A percentile compares a stretch with the other conserved stretches of the same genome.
phyloP scores from a whole-genome alignment of 345 rosid genomes.

The Capsella bursapastoris region DNA sequence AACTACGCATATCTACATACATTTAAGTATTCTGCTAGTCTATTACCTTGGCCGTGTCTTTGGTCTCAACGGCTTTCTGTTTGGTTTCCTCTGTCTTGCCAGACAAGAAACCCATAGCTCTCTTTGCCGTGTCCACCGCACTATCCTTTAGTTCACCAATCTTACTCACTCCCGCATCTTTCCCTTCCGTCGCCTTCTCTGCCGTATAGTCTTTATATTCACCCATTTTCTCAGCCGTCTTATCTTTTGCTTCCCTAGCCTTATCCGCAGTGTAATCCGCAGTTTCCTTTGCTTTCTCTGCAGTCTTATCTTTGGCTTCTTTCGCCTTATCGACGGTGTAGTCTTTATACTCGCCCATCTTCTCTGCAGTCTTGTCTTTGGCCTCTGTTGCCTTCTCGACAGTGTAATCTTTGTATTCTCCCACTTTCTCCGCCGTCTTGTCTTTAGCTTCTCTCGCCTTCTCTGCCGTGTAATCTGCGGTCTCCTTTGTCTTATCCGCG shows the following conservation, averaged over 20 bases:
- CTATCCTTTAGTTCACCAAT: constrained; percentile 53
- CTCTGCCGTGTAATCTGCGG: constrained; percentile 45
- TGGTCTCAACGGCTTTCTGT: constrained; percentile 55
- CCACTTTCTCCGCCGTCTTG: not conserved
- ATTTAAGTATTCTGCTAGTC: not conserved
- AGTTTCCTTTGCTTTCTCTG: constrained; percentile 25
- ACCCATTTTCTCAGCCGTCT: constrained; percentile 21
- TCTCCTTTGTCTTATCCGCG: constrained; percentile 16
- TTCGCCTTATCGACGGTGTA: constrained; percentile 26
- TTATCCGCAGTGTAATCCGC: constrained; percentile 36
- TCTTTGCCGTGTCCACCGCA: constrained; percentile 62
- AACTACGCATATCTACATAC: constrained; percentile 25
- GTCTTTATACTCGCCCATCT: constrained; percentile 20
- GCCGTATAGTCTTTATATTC: constrained; percentile 36
- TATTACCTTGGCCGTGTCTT: constrained; percentile 51
- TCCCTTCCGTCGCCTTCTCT: constrained; percentile 46
- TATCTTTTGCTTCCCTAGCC: constrained; percentile 35
- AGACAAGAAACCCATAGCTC: constrained; percentile 57
- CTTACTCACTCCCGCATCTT: constrained; percentile 48
- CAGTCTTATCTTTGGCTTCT: constrained; percentile 35
- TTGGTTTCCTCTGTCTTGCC: constrained; percentile 66
- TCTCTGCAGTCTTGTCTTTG: constrained; percentile 6
- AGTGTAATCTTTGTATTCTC: constrained; percentile 13
- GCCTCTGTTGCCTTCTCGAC: constrained; percentile 20
- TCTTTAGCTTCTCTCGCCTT: constrained; percentile 45